Base-by-base conservation (phyloP, 2,329 filamentous ascomycete species). In the Coniella lustricola region DNA sequence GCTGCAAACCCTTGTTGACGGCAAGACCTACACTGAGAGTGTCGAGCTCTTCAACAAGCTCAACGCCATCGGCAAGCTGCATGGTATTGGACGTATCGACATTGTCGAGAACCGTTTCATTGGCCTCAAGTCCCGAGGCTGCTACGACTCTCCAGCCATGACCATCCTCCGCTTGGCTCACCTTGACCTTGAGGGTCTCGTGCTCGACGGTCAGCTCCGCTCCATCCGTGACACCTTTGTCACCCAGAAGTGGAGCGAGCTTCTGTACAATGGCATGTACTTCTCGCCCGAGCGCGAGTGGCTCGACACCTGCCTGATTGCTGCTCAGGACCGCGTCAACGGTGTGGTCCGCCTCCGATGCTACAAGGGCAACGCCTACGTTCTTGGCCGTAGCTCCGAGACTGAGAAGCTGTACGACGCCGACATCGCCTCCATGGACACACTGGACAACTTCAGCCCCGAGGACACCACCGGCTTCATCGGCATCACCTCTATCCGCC, bases 71-170 rank as follows among this genome's bases (percentile, higher is more conserved):
- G 87, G 79, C 55, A 77, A 79, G 64, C 76, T 73, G 55, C 73
- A 89, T 70, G 87, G 87, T 64, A 79, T 91, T 57, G 87, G 87
- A 60, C 75, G 87, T 60, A 84, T 91, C 56, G 87, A 91, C 66
- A 91, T 91, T 62, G 86, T 90, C 53, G 85, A 89, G 68, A 62
- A 56, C 53, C 50, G 46, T 17, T 52, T 42, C 44, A 34, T 87
- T 62, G 87, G 86, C 55, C 75, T 90, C 59, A 90, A 90, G 74
- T 83, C 77, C 57, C 81, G 87, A 60, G 87, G 87, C 59, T 90
- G 86, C 74, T 90, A 90, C 72, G 87, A 90, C 61, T 76, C 78
- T 10, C 78, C 78, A 1, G 78, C 72, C 49, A 67, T 82, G 53
- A 64, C 63, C 46, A 61, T 64, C 21, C 59, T 62, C 41, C 63